Conservation (phyloP, 495 filamentous ascomycete species). For the Aspergillus biplanus region DNA sequence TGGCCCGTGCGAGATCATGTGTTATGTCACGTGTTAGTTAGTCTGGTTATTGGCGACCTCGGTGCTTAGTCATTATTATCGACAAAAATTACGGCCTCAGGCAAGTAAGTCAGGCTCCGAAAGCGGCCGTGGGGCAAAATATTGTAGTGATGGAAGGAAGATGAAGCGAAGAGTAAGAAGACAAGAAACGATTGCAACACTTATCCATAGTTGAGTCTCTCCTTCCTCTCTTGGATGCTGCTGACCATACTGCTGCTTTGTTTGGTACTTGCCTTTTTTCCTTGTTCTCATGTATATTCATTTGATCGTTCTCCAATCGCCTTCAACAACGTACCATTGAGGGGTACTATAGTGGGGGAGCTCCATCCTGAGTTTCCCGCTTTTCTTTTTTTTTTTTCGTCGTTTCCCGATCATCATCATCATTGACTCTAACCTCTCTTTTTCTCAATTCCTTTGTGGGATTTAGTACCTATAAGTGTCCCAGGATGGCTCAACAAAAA, state of each 20-base stretch:
- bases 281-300: constrained; percentile 4
- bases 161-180: constrained; percentile 10
- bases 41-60: neutral
- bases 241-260: neutral
- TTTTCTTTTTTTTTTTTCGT: constrained; percentile 19
- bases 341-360: constrained; percentile 24
- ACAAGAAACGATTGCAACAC: constrained; percentile 1
- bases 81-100: neutral
- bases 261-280: neutral
- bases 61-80: constrained; percentile 7
- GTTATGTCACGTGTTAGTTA: constrained; percentile 9
- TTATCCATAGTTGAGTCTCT: neutral
- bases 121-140: constrained; percentile 23
- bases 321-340: constrained; percentile 13
- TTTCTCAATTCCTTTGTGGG: constrained; percentile 16
- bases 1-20: constrained; percentile 30
- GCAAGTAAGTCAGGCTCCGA: constrained; percentile 11
- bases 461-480: constrained; percentile 30
- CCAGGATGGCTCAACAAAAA: constrained; percentile 49
- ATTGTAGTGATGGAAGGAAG: neutral
- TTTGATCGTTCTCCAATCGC: neutral
- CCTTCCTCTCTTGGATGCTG: constrained; percentile 4
- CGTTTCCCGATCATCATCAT: constrained; percentile 16
- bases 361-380: constrained; percentile 13
- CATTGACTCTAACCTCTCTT: constrained; percentile 17